phyloP scores from a whole-genome alignment of 163 green algal species.

The Trebouxia gelatinosa region DNA sequence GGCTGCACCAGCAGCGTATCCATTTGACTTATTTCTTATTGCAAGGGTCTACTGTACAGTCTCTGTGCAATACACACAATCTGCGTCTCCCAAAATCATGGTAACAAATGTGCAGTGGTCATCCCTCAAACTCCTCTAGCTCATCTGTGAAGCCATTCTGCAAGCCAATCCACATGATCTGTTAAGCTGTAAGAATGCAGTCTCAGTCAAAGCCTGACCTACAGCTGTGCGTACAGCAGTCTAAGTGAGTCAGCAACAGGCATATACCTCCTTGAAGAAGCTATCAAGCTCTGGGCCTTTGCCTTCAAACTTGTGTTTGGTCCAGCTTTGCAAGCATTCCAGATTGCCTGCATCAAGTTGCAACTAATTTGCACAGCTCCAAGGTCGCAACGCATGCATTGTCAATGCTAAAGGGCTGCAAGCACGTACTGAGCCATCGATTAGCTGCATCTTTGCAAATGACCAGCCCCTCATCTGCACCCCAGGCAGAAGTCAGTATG shows the following conservation, averaged over 20 bases:
- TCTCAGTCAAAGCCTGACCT: too few species aligned
- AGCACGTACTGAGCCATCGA: slow-evolving; percentile 40
- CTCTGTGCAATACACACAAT: too few species aligned
- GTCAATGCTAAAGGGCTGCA: not conserved
- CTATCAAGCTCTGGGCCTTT: slow-evolving; percentile 32
- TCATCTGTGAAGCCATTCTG: slow-evolving; percentile 20
- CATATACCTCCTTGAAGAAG: slow-evolving; percentile 34
- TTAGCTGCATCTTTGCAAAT: slow-evolving; percentile 41
- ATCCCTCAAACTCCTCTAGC: too few species aligned
- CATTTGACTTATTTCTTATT: too few species aligned
- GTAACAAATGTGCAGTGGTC: too few species aligned
- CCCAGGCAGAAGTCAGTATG: not conserved
- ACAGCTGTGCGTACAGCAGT: too few species aligned
- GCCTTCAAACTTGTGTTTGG: slow-evolving; percentile 52
- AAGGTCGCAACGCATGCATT: not conserved
- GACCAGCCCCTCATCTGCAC: not conserved
- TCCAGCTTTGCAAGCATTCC: slow-evolving; percentile 39
- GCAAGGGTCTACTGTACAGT: too few species aligned
- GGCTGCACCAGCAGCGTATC: too few species aligned
- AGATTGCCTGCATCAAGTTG: slow-evolving; percentile 57
- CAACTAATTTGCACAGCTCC: not conserved
- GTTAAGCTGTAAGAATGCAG: too few species aligned
- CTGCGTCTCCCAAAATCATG: too few species aligned
- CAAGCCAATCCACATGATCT: too few species aligned
- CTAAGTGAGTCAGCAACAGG: too few species aligned